Conservation (phyloP, 192 early-diverging fungal species). For the Chytriomyces hyalinus region DNA sequence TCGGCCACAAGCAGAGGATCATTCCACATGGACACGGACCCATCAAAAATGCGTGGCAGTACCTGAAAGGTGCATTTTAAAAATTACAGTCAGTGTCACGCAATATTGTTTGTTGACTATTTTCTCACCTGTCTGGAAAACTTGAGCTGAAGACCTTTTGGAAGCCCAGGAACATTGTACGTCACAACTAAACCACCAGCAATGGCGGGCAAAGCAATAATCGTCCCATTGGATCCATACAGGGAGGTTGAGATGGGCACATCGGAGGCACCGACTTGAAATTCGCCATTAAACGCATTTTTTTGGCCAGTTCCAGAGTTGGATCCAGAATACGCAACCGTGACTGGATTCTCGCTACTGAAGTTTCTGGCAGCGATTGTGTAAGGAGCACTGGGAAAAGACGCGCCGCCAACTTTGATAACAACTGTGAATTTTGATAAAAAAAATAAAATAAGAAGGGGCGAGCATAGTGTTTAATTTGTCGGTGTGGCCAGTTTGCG, state of each 20-base stretch:
- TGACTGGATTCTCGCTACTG: not conserved
- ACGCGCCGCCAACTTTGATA: not conserved
- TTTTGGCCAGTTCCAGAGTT: not conserved
- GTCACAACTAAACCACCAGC: slow-evolving; percentile 7
- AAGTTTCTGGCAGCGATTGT: not conserved
- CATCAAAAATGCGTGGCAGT: slow-evolving; percentile 24
- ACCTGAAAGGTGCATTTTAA: not conserved
- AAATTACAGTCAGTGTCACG: not conserved
- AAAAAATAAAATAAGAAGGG: too few relatives aligned
- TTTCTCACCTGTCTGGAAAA: not conserved
- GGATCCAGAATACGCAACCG: not conserved
- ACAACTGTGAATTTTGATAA: too few relatives aligned
- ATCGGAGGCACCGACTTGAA: not conserved
- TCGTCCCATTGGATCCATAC: not conserved
- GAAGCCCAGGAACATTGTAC: slow-evolving; percentile 11
- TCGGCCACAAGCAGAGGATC: not conserved
- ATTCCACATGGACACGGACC: slow-evolving; percentile 15
- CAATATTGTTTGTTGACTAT: not conserved
- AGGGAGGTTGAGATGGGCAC: not conserved
- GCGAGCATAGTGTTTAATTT: too few relatives aligned
- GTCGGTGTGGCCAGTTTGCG: too few relatives aligned
- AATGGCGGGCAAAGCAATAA: slow-evolving; percentile 3
- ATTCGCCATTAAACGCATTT: not conserved
- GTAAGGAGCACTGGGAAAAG: not conserved
- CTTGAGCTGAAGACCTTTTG: not conserved